Evolutionary conservation across 805 yeast genomes (phyloP).

Genomic region (Saitoella complicata): DNA sequence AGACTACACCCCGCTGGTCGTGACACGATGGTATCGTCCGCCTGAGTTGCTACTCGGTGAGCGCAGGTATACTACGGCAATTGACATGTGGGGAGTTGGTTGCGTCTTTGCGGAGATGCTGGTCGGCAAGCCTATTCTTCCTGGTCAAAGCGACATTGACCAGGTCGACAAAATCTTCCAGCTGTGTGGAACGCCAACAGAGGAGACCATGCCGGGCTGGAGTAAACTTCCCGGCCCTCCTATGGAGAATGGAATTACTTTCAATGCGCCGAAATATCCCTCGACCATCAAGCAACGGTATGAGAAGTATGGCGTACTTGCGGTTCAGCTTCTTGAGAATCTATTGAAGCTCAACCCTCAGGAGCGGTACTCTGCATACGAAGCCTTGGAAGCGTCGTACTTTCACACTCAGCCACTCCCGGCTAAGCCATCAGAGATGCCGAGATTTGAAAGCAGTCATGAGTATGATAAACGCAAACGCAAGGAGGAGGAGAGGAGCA

Average conservation of each 20-base stretch:
- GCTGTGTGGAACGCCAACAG: slow-evolving; percentile 87
- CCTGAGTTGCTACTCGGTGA: slow-evolving; percentile 86
- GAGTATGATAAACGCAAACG: slow-evolving; percentile 41
- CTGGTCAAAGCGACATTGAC: slow-evolving; percentile 72
- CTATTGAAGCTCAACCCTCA: slow-evolving; percentile 56
- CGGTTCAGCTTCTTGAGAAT: slow-evolving; percentile 41
- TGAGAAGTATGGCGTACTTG: slow-evolving; percentile 17
- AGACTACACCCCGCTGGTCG: slow-evolving; percentile 54
- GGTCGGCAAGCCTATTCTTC: slow-evolving; percentile 63
- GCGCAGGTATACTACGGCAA: slow-evolving; percentile 75
- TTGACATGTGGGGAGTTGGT: slow-evolving; percentile 91
- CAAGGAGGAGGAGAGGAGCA: no score
- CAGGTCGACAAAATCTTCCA: slow-evolving; percentile 73
- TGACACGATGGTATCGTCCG: slow-evolving; percentile 94
- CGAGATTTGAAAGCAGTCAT: slow-evolving; percentile 70
- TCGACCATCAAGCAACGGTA: slow-evolving; percentile 15
- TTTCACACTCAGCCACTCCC: slow-evolving; percentile 57
- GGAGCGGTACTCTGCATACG: slow-evolving; percentile 59
- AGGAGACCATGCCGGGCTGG: slow-evolving; percentile 80
- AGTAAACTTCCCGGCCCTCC: slow-evolving; percentile 43
- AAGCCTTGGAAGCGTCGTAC: slow-evolving; percentile 56
- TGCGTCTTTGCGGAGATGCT: slow-evolving; percentile 90
- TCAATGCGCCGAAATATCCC: not conserved
- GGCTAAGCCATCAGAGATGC: slow-evolving; percentile 35
- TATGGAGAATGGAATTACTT: not conserved